Base-by-base conservation (phyloP, 2,329 filamentous ascomycete species). In the Penicillium sp. region DNA sequence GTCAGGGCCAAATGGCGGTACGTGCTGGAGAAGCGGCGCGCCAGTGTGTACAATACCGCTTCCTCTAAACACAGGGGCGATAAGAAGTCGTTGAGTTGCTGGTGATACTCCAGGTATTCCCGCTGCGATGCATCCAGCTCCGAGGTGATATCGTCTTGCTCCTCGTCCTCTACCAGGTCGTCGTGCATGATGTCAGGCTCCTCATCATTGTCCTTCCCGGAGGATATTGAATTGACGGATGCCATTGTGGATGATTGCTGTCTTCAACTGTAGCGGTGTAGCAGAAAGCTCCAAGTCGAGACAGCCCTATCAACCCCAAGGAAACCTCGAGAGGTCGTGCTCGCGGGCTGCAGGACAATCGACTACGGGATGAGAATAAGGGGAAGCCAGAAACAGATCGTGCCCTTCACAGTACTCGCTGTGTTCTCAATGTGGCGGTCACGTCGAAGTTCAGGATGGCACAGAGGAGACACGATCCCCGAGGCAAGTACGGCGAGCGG, bases 1-100 rank as follows among this genome's bases (percentile, higher is more conserved):
- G 67, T 68, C 46, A 71, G 56, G 29, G 74, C 74, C 47, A 76
- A 64, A 33, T 75, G 62, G 42, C 64, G 66, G 57, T 75, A 76
- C 35, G 73, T 68, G 43, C 63, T 63, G 33, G 72, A 75, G 55
- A 76, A 75, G 42, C 72, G 69, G 52, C 72, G 72, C 37, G 73
- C 73, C 35, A 76, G 61, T 52, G 66, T 65, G 58, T 76, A 74
- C n/a, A 76, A 63, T 18, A 65, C 63, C 25, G 62, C 66, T 53
- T 76, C 74, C 41, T 73, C 66, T 35, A 73, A 61, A 20, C 55
- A 58, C 13, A 76, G 58, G 8, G 74, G 73, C 23, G 66, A 62
- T 24, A 75, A 48, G 45, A 74, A 75, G 6, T 66, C 63, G 46
- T 74, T 68, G 23, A 75, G 58, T 39, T 59, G 63, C 18, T 66